These are phyloP conservation scores for Papiliotrema fonsecae DNA, from an alignment of 1,284 basidiomycete genomes.

Conservation along the genomic window DNA sequence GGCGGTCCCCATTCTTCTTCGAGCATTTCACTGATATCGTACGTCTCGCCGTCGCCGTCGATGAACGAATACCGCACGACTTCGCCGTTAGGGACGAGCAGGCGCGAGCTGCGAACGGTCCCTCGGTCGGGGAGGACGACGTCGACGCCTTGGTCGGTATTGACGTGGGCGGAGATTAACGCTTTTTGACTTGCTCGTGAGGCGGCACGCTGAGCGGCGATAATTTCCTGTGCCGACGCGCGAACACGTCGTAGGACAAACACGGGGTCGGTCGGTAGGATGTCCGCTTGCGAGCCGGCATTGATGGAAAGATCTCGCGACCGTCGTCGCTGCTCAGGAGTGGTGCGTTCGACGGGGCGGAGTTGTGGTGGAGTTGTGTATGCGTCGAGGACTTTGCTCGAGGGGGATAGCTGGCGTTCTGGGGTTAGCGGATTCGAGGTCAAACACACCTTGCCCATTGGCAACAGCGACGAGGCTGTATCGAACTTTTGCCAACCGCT, in stretches of 20 bases:
- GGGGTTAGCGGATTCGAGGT: constrained; percentile 6
- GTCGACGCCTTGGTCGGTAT: constrained; percentile 79
- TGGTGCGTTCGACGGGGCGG: constrained; percentile 59
- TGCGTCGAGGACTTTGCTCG: constrained; percentile 76
- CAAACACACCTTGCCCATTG: constrained; percentile 59
- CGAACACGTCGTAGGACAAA: constrained; percentile 79
- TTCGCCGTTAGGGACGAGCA: constrained; percentile 55
- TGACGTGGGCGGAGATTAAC: constrained; percentile 74
- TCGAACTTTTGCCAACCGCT: constrained; percentile 71
- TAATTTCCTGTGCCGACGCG: constrained; percentile 76
- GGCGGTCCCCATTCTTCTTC: constrained; percentile 70
- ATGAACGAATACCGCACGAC: constrained; percentile 87
- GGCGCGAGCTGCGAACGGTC: constrained; percentile 73
- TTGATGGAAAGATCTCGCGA: constrained; percentile 76
- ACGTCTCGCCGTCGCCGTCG: constrained; percentile 74
- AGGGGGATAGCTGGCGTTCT: constrained; percentile 73
- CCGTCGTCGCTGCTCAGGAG: constrained; percentile 68
- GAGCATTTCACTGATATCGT: constrained; percentile 86
- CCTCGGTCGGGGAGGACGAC: constrained; percentile 75
- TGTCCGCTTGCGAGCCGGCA: constrained; percentile 66
- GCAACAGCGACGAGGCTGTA: constrained; percentile 64
- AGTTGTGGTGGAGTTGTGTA: constrained; percentile 71
- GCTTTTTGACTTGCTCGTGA: constrained; percentile 79
- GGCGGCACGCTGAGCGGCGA: constrained; percentile 82
- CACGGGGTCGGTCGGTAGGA: constrained; percentile 73